Base-by-base conservation (phyloP, 2,329 filamentous ascomycete genomes). In the Mycosphaerella sp. region DNA sequence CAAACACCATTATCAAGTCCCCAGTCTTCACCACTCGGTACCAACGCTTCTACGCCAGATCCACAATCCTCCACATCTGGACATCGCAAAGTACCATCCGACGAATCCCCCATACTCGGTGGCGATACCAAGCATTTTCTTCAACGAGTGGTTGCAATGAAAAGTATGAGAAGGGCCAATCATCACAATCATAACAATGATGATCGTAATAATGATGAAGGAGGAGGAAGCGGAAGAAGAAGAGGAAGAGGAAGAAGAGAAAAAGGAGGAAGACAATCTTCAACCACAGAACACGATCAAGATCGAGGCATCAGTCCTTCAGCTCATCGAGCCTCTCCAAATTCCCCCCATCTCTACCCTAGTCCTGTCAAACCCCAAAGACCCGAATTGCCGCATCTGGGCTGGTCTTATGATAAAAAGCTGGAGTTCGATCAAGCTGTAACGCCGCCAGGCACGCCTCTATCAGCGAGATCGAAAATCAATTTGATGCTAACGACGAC, bases 391-490 rank as follows among this genome's bases (percentile, higher is more conserved):
- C 50, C 32, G 4, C 54, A 59, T 39, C 57, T 64, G 0, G 60
- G 62, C 49, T 65, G 63, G 63, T 57, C 62, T 2, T 48, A 56
- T 30, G 16, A 37, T 3, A 49, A 59, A 3, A 64, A 63, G 40
- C 28, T 41, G 3, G 45, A 53, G 8, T 64, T 64, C 48, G 62
- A 65, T 48, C 39, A 54, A 44, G 45, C 52, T 2, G 43, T 52
- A 9, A 45, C 59, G 34, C 54, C 54, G 1, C 41, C 55, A 8
- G n/a, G 42, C 0, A 47, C 35, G 35, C 55, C 40, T 21, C 28
- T 14, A 7, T 9, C 36, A 4, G 14, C 30, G 13, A 34, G 30
- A 18, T 21, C 36, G 36, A 40, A 16, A 14, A 21, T 40, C 1
- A 40, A 25, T 25, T 25, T 25, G 21, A 4, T 25, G 21, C 6